Base-by-base conservation (phyloP, 495 filamentous ascomycete genomes). In the Penicillium malachiteum region DNA sequence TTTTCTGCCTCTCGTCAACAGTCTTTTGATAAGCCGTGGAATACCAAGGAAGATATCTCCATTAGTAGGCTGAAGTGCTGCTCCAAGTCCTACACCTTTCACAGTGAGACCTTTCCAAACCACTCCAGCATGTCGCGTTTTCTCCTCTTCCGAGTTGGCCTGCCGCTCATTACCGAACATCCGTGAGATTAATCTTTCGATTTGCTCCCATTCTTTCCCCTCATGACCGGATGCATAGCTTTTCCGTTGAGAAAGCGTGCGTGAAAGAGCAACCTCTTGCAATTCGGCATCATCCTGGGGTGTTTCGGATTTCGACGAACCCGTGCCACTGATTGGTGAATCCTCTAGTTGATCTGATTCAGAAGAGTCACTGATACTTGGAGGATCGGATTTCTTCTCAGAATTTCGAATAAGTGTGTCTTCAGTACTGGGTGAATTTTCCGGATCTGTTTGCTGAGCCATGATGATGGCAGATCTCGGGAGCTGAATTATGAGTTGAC, bases 21-120 rank as follows among this genome's bases (percentile, higher is more conserved):
- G 59, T 3, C 69, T 63, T 52, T 73, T 78, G n/a, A 86, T 57
- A 6, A 75, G 57, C 34, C 84, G 69, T 0, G 85, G 80, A 7
- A 86, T 48, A 3, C 70, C 82, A 13, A 89, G 62, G 57, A 87
- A 82, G 9, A 88, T 66, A 56, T 88, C 87, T 13, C 82, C 80
- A 44, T 86, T 80, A 0, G 80, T 83, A 7, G 84, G 83, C 55
- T 89, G 85, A 14, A 90, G 67, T 1, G 81, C 80, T 32, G 87
- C 85, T 12, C 87, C 87, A 7, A 88, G 66, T 3, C 87, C 86
- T 58, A 82, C 74, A 0, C 87, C 87, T 59, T 84, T 84, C 26
- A 90, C 86, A 0, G 81, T 87, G 11, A 87, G 63, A 48, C 81
- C 73, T 54, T 73, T 83, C 81, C 82, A 87, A 12, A 81, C 77